phyloP scores from a whole-genome alignment of 2,329 filamentous ascomycete species.

The Trichoderma afroharzianum region DNA sequence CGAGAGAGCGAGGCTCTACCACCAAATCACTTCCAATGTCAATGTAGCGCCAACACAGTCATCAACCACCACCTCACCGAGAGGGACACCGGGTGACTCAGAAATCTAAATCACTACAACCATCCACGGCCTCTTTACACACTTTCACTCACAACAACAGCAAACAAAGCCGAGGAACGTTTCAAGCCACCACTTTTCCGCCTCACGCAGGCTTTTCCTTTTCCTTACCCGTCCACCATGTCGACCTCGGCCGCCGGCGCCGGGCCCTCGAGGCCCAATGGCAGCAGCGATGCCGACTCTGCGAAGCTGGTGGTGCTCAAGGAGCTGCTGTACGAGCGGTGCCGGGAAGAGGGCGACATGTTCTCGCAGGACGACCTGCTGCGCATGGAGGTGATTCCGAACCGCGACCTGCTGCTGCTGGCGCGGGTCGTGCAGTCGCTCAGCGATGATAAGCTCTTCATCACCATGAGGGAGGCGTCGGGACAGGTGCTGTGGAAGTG shows the following conservation, averaged over 20 bases:
- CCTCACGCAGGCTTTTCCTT: neutral
- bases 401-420: constrained; percentile 52
- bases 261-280: constrained; percentile 21
- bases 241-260: constrained; percentile 26
- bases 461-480: constrained; percentile 40
- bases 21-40: neutral
- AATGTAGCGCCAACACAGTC: neutral
- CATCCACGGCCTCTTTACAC: neutral
- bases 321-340: constrained; percentile 54
- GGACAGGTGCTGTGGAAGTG: constrained; percentile 51
- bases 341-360: constrained; percentile 47
- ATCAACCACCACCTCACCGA: neutral
- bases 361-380: constrained; percentile 59
- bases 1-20: neutral
- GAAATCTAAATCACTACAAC: neutral
- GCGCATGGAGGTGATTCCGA: constrained; percentile 54
- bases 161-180: neutral
- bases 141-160: neutral
- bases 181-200: neutral
- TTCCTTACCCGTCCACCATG: constrained; percentile 21
- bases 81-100: neutral
- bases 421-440: constrained; percentile 55
- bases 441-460: constrained; percentile 58
- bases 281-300: constrained; percentile 29
- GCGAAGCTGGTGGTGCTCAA: constrained; percentile 52